Conservation (phyloP, 1,139 yeast genomes). For the Diutina catenulata region DNA sequence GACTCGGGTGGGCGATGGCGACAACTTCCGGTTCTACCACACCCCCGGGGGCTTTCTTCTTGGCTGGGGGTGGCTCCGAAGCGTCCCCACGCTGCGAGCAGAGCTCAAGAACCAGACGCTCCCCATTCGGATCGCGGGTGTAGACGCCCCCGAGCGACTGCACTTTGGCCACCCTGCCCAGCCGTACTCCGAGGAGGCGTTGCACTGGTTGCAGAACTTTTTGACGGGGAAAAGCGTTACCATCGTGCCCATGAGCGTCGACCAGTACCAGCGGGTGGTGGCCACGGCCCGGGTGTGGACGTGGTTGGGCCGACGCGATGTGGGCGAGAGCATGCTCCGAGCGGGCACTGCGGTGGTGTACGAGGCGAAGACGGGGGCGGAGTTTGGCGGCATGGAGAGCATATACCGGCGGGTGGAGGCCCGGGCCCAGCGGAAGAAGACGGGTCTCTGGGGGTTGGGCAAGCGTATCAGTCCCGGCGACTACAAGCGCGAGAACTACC, state of each 20-base stretch:
- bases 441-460: constrained; percentile 58
- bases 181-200: constrained; percentile 76
- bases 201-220: constrained; percentile 59
- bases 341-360: constrained; percentile 80
- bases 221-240: constrained; percentile 56
- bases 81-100: constrained; percentile 28
- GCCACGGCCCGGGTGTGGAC: constrained; percentile 70
- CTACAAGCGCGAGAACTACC: neutral
- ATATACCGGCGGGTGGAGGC: constrained; percentile 48
- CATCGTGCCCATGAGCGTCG: constrained; percentile 68
- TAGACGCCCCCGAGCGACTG: constrained; percentile 94
- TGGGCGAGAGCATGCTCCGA: constrained; percentile 77
- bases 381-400: constrained; percentile 67
- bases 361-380: constrained; percentile 72
- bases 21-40: constrained; percentile 83
- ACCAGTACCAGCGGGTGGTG: constrained; percentile 85
- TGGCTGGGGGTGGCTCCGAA: constrained; percentile 93
- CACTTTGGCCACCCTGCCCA: constrained; percentile 95
- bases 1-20: constrained; percentile 94
- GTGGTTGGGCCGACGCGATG: constrained; percentile 64
- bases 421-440: constrained; percentile 40
- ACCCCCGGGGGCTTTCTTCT: constrained; percentile 81
- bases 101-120: constrained; percentile 46
- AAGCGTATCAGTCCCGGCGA: neutral
- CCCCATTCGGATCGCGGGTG: constrained; percentile 73